Base-by-base conservation (phyloP, 352 stramenopile genomes). In the Phytophthora citrophthora region DNA sequence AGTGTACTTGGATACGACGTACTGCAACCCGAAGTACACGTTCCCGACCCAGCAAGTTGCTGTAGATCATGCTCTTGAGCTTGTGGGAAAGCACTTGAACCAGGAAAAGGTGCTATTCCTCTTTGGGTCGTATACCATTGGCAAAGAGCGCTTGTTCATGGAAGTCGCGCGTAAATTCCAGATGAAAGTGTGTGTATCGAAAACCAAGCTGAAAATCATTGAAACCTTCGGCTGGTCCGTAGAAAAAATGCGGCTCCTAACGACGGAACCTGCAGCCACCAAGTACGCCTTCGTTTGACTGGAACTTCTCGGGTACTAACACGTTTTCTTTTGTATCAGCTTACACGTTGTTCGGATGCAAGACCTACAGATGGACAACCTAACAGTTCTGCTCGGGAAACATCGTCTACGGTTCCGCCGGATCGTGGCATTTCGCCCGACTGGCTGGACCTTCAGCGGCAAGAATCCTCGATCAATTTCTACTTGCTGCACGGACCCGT, bases 1-100 rank as follows among this genome's bases (percentile, higher is more conserved):
- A 31, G 72, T 99, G 26, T 99, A 98, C 69, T 70, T 99, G 5
- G 97, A 99, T 68, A 99, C 97, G 16, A 99, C 97, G 15, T 99
- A 99, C 64, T 98, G 94, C 45, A 78, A 99, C 71, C 72, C 88
- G 15, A 98, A 97, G 70, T 98, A 98, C 74, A 84, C 70, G 5
- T 97, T 99, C 61, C 95, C 96, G 26, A 92, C 90, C 1, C 97
- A 99, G 70, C 61, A 90, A 43, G 65, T 75, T 24, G 77, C 84
- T 5, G 79, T 96, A 36, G 43, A 79, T 20, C 84, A 94, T 40
- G 69, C 72, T 26, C 67, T 93, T 11, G 57, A 73, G 16, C 79
- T 96, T 36, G 70, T 96, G 38, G 68, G 82, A n/a, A 67, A 73
- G 16, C 76, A 83, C 26, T 40, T 71, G 3, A 72, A 64, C 50